Conservation (phyloP, 1,284 basidiomycete species). For the Pseudozyma sp. region DNA sequence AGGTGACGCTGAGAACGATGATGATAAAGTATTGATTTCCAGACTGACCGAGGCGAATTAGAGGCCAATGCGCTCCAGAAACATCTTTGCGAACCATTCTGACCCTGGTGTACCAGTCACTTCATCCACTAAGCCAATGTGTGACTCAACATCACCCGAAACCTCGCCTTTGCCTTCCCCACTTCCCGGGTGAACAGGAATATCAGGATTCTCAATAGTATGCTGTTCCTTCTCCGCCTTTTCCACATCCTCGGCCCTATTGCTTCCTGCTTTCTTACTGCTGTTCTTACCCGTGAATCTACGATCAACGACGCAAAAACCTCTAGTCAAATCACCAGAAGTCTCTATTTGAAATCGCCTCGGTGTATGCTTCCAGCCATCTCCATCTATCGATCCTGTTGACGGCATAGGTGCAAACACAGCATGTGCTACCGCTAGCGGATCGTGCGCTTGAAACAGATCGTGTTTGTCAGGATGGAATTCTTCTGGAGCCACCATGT, state of each 20-base stretch:
- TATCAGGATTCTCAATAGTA: slow-evolving; percentile 31
- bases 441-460: slow-evolving; percentile 64
- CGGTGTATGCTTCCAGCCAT: slow-evolving; percentile 40
- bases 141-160: slow-evolving; percentile 11
- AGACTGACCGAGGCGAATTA: neutral
- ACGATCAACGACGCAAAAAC: slow-evolving; percentile 62
- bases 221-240: slow-evolving; percentile 10
- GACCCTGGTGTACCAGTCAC: slow-evolving; percentile 54
- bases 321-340: slow-evolving; percentile 58
- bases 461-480: slow-evolving; percentile 61
- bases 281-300: slow-evolving; percentile 36
- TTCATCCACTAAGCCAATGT: slow-evolving; percentile 43
- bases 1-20: neutral
- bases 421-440: slow-evolving; percentile 64
- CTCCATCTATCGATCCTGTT: slow-evolving; percentile 1
- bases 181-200: slow-evolving; percentile 14
- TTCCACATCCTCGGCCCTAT: slow-evolving; percentile 41
- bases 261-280: slow-evolving; percentile 42
- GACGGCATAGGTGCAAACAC: slow-evolving; percentile 44
- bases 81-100: slow-evolving; percentile 54
- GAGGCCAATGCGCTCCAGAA: slow-evolving; percentile 47
- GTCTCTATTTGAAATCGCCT: slow-evolving; percentile 61
- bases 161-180: neutral
- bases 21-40: neutral
- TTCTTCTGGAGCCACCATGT: slow-evolving; percentile 46